Percentiles rank a stretch among this genome's conserved stretches.
Conservation (phyloP, 2,329 filamentous ascomycete species). For the Colletotrichum zoysiae region DNA sequence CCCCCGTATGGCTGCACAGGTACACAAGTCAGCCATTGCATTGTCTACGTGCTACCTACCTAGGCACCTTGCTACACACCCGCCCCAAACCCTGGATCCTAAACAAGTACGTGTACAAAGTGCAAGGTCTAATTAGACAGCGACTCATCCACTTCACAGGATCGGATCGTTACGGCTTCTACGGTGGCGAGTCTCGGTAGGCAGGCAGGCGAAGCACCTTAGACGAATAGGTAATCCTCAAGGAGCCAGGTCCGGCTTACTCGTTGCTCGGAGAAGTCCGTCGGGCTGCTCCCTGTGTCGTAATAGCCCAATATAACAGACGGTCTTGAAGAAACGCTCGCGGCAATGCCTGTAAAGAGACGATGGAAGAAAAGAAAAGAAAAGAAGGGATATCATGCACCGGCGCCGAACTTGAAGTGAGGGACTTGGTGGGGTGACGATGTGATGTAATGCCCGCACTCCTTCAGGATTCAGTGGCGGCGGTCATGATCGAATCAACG, state of each 20-base stretch:
- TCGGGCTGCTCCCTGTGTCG: not conserved
- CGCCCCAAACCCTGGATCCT: not conserved
- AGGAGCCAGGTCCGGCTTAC: constrained; percentile 12
- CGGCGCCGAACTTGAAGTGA: not conserved
- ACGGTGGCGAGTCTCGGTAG: constrained; percentile 4
- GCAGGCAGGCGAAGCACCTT: constrained; percentile 13
- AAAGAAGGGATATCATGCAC: not conserved
- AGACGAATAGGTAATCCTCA: constrained; percentile 35
- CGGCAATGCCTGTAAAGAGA: not conserved
- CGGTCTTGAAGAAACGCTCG: not conserved
- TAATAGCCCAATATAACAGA: not conserved
- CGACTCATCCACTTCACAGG: not conserved
- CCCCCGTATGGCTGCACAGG: no score
- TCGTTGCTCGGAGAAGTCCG: constrained; percentile 1
- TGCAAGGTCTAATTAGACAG: not conserved
- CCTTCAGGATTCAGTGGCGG: constrained; percentile 12
- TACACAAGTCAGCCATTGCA: not conserved
- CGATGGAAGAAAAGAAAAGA: not conserved
- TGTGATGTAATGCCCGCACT: constrained; percentile 17
- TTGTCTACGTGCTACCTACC: not conserved
- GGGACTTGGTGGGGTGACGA: not conserved
- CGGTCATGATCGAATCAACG: constrained; percentile 32
- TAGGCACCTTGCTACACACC: not conserved
- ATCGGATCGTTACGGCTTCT: not conserved
- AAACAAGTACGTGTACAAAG: not conserved